A percentile compares a stretch with the other conserved stretches of the same genome.
phyloP scores from a whole-genome alignment of 1,284 basidiomycete species.

The Cutaneotrichosporon dermatis region DNA sequence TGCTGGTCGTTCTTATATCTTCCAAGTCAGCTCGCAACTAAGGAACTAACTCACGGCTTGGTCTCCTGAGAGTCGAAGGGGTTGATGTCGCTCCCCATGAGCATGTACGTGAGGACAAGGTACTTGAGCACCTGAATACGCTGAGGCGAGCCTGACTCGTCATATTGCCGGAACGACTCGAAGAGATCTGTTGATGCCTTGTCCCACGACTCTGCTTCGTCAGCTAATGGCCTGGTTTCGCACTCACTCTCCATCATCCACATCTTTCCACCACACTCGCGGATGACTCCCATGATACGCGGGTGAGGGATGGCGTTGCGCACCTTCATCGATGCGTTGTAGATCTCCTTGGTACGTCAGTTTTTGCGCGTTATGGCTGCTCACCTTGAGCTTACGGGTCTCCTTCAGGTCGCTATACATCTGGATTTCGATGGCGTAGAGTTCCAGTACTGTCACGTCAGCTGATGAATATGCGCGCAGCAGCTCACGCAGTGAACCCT shows the following conservation, averaged over 20 bases:
- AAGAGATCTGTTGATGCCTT: conserved; percentile 97
- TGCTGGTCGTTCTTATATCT: conserved; percentile 95
- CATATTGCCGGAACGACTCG: conserved; percentile 97
- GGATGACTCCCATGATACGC: conserved; percentile 96
- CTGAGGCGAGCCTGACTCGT: conserved; percentile 94
- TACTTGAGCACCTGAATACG: conserved; percentile 98
- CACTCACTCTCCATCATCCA: conserved; percentile 97
- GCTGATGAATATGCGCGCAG: not conserved
- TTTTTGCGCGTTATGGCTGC: not conserved
- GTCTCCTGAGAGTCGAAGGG: conserved; percentile 99
- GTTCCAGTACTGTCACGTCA: conserved; percentile 66
- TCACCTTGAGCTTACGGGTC: conserved; percentile 87
- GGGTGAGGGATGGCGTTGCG: conserved; percentile 97
- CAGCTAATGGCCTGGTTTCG: not conserved
- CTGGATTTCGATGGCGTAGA: conserved; percentile 97
- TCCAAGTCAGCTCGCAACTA: conserved; percentile 13
- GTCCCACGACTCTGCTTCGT: conserved; percentile 77
- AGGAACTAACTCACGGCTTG: conserved; percentile 65
- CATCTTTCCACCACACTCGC: conserved; percentile 99
- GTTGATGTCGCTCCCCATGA: conserved; percentile 97
- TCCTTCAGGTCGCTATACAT: conserved; percentile 98
- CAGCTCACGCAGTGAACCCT: conserved; percentile 45
- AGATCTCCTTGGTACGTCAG: conserved; percentile 68
- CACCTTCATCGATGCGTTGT: conserved; percentile 87
- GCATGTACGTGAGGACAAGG: conserved; percentile 95